These are phyloP conservation scores for Hypoxylon sp. DNA, from an alignment of 2,329 filamentous ascomycete species.

Conservation along the genomic window DNA sequence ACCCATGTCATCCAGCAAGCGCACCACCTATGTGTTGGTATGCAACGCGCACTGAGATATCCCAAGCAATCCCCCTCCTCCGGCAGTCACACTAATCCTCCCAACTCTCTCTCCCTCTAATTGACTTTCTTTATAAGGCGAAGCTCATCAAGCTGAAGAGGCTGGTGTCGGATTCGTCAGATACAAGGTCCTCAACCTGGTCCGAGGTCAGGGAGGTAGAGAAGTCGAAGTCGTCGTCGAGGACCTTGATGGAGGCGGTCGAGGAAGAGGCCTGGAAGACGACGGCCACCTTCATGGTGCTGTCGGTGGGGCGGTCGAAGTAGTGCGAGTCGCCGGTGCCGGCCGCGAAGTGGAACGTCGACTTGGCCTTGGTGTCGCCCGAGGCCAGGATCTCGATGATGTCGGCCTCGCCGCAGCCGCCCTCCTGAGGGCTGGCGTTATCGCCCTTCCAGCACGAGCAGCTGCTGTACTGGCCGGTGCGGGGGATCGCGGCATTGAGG, in stretches of 20 bases:
- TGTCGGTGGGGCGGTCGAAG: constrained; percentile 72
- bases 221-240: constrained; percentile 59
- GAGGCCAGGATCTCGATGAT: constrained; percentile 76
- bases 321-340: constrained; percentile 77
- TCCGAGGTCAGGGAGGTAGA: constrained; percentile 53
- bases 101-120: neutral
- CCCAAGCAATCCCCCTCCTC: neutral
- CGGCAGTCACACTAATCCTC: neutral
- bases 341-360: constrained; percentile 74
- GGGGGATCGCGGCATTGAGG: constrained; percentile 78
- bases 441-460: constrained; percentile 78
- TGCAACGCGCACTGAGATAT: constrained; percentile 1
- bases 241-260: constrained; percentile 67
- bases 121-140: constrained; percentile 19
- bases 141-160: constrained; percentile 50
- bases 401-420: constrained; percentile 80
- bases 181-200: constrained; percentile 52
- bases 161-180: constrained; percentile 42
- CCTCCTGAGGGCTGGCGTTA: constrained; percentile 44
- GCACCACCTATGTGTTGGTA: neutral
- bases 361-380: constrained; percentile 75
- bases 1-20: constrained; percentile 1
- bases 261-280: constrained; percentile 66
- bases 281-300: constrained; percentile 72
- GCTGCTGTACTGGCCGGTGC: constrained; percentile 74